Base-by-base conservation (phyloP, 2,329 filamentous ascomycete genomes). In the Dothidotthia symphoricarpi region DNA sequence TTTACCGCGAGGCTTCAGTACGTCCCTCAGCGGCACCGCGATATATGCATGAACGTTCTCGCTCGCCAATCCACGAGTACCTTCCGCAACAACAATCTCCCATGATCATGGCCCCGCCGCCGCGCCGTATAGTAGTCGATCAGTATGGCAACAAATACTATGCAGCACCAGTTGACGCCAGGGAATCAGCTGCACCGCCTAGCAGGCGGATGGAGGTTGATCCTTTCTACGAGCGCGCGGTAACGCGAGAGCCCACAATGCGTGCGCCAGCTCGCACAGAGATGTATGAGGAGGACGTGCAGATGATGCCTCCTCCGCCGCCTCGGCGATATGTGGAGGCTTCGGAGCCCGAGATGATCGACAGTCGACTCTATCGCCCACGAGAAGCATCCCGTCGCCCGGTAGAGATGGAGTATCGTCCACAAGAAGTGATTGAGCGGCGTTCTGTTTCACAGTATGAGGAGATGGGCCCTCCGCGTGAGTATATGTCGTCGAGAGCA, bases 111-210 rank as follows among this genome's bases (percentile, higher is more conserved):
- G 59, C 63, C 32, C 68, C 64, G 8, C 63, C 78, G 7, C 63
- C 78, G 13, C 73, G 82, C 38, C 81, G 83, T 45, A 84, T 95
- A 47, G 75, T 95, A 24, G 75, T 94, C 37, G 90, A 96, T 67
- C 81, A 86, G 45, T 87, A 83, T 65, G 89, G 89, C 27, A 86
- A 87, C 61, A 82, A 88, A 61, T 96, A 90, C 68, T 79, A 80
- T 44, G 78, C 81, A 47, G 72, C 74, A 28, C 66, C 76, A 13
- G 49, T 63, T 36, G 64, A 72, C 13, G 57, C 73, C 14, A 69
- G 77, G 31, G 77, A 77, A 33, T 81, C 80, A 6, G 71, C 76
- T 12, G 77, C 75, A 4, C 74, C 77, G 27, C 69, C 75, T 24
- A 58, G 56, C 19, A 64, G 68, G 41, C 69, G 69, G 24, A 53